A percentile compares a stretch with the other conserved stretches of the same genome.
Conservation (phyloP, 805 yeast species). For the Saccharomycopsis fibuligera region DNA sequence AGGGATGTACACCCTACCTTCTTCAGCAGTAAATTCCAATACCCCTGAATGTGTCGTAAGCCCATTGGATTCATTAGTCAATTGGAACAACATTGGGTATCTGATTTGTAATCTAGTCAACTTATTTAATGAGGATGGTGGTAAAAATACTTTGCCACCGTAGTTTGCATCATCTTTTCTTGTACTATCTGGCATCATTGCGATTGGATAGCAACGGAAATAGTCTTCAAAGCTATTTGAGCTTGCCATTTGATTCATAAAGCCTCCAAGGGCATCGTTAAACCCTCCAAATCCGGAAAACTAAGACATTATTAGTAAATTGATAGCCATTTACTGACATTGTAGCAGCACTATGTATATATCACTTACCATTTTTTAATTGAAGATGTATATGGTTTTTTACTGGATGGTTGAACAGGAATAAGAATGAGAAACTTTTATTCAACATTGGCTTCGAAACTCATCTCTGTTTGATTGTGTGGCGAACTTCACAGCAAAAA, state of each 20-base stretch:
- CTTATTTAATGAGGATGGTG: conserved; percentile 86
- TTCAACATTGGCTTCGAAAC: no score
- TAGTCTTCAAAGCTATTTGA: conserved; percentile 58
- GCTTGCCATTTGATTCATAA: conserved; percentile 1
- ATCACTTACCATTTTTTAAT: no score
- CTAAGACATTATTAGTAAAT: background rate
- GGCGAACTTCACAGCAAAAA: no score
- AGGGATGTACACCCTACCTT: conserved; percentile 91
- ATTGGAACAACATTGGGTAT: conserved; percentile 91
- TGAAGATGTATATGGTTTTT: no score
- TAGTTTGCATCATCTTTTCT: conserved; percentile 74
- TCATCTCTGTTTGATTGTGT: no score
- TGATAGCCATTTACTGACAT: no score
- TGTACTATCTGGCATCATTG: conserved; percentile 65
- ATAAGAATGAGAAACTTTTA: no score
- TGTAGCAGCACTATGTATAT: no score
- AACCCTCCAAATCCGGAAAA: conserved; percentile 8
- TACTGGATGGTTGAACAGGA: no score
- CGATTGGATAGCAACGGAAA: conserved; percentile 87
- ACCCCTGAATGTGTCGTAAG: conserved; percentile 81
- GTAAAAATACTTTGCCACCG: conserved; percentile 94
- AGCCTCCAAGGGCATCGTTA: conserved; percentile 3
- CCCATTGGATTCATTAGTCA: conserved; percentile 46
- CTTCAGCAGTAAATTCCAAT: conserved; percentile 92
- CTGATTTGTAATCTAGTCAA: conserved; percentile 85